Evolutionary conservation across 768 basidiomycete species (phyloP), one percentile per base, ranked within the genome.

Genomic region (Termitomyces sp.): DNA sequence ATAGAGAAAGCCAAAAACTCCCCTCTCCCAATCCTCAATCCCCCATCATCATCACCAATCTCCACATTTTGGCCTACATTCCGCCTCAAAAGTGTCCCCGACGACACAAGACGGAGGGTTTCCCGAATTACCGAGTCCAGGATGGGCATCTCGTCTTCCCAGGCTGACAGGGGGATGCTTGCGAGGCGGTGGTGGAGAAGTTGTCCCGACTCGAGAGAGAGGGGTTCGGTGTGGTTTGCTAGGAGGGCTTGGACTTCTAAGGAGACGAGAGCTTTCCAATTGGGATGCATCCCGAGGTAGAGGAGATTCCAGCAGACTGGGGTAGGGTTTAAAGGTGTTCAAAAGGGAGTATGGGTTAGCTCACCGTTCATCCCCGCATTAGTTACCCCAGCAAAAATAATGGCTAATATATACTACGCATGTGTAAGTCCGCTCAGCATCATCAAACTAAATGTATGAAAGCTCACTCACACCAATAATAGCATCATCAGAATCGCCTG

Each of bases 41-140:
- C 66, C 30, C 7, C 30, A 4, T 7, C 7, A 4, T 7, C 7
- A 2, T 63, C 67, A 20, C 6, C 18, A n/a, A 74, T 59, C 0
- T 55, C 46, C 1, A 75, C 40, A 32, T 73, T 72, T 8, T 69
- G 65, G 1, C 55, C 51, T 10, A 75, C 39, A 56, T 76, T 77
- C 0, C 77, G 65, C 14, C 77, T 71, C 24, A 76, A 62, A 1
- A 66, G 59, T 2, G 75, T 69, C 1, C 61, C 65, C 6, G 64
- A 65, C 16, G 68, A 16, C 0, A 67, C 66, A 8, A 77, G 48
- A 4, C 77, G 71, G 5, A 79, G 59, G 0, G 76, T 78, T 60
- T 79, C 76, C 14, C 74, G 71, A 26, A 77, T 69, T 26, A 74
- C 64, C 9, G 69, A 57, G n/a, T 78, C 76, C 36, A 76, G 24